Evolutionary conservation across 2,329 filamentous ascomycete species (phyloP), one percentile per base, ranked within the genome.

Genomic region (Pseudonectria buxi): DNA sequence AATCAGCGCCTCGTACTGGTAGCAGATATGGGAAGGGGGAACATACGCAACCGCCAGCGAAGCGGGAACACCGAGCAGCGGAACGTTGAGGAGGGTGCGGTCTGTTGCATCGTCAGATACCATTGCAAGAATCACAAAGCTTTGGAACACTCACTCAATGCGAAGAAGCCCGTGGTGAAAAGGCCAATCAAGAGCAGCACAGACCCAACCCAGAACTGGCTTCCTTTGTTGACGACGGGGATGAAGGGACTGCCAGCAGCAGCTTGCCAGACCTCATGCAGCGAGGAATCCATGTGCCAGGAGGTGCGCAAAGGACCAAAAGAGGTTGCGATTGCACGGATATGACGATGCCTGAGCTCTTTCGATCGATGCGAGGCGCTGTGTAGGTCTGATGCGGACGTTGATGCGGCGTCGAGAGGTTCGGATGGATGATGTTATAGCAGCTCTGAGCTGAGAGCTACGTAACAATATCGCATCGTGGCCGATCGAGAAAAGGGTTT

Each of bases 221-320:
- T 80, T 56, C 80, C 76, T 70, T 96, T 96, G 61, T 76, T 75
- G 54, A 96, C 68, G 39, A 78, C 60, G 43, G 90, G 88, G 52
- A 81, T 66, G 69, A 92, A 96, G 45, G 88, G 86, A 69, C 79
- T 85, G 74, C 79, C 78, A 65, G 85, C 78, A 69, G 89, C 86
- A 74, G 86, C 85, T 74, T 94, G 83, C 90, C 90, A 96, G 69
- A 94, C 76, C 64, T 92, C 80, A 67, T 83, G 80, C 64, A 94
- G 71, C 72, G 85, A 86, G 57, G 80, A 77, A 76, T 84, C 81
- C 81, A 86, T 85, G 69, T 70, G 72, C 59, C 44, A 39, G 28
- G 37, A 29, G 18, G 18, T 45, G 43, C 32, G 28, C 26, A 29
- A 30, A 14, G 26, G 27, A 30, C 28, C 18, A 10, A 10, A 25